Percentiles rank a stretch among this genome's conserved stretches.
phyloP scores from a whole-genome alignment of 108 stramenopile genomes.

The Skeletonema potamos region DNA sequence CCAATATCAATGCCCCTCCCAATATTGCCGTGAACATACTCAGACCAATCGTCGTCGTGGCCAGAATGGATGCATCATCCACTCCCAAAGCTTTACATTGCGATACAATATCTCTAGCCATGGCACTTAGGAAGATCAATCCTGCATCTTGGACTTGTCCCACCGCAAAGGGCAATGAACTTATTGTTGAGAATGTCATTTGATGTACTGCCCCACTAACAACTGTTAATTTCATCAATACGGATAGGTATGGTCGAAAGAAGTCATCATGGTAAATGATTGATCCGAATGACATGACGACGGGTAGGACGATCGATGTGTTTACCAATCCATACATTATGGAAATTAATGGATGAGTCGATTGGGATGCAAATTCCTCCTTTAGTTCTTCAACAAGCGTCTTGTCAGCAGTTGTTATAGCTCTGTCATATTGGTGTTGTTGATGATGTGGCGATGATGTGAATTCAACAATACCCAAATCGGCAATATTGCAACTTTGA shows the following conservation, averaged over 20 bases:
- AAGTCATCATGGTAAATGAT: conserved; percentile 86
- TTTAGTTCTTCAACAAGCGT: conserved; percentile 10
- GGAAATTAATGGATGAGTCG: conserved; percentile 37
- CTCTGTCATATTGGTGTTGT: background rate
- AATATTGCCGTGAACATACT: conserved; percentile 82
- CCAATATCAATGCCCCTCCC: conserved; percentile 76
- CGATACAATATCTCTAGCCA: conserved; percentile 78
- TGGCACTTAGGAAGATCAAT: conserved; percentile 92
- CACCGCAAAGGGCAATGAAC: conserved; percentile 90
- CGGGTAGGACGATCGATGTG: conserved; percentile 79
- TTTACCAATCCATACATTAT: conserved; percentile 79
- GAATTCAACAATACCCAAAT: background rate
- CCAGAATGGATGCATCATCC: conserved; percentile 65
- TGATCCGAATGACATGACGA: conserved; percentile 84
- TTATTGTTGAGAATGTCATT: conserved; percentile 82
- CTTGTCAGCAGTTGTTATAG: background rate
- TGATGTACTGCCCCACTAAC: conserved; percentile 92
- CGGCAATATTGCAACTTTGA: background rate
- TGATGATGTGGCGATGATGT: background rate
- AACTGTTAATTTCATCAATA: conserved; percentile 78
- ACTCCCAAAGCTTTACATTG: conserved; percentile 35
- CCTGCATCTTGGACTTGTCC: conserved; percentile 98
- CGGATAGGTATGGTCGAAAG: conserved; percentile 79
- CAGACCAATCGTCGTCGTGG: conserved; percentile 79
- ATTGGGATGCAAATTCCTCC: conserved; percentile 9